phyloP scores from a whole-genome alignment of 208 protist species.

The Endotrypanum monterogeii region DNA sequence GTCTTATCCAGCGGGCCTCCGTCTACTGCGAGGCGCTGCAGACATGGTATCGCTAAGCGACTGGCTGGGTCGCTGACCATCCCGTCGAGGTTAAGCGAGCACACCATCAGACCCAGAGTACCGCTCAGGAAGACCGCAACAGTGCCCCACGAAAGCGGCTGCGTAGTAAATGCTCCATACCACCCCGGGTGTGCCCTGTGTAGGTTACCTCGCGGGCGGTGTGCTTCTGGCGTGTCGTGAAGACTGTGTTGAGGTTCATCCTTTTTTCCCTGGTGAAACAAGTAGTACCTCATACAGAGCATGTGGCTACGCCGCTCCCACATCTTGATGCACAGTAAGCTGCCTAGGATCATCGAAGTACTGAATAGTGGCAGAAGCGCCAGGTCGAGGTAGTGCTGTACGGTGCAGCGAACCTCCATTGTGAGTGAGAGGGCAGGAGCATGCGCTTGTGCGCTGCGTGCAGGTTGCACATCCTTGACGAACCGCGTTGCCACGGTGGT shows the following conservation, averaged over 20 bases:
- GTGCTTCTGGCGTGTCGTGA: constrained; percentile 27
- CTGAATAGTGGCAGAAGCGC: constrained; percentile 41
- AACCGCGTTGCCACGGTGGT: background rate
- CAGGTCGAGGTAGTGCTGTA: constrained; percentile 19
- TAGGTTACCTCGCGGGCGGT: constrained; percentile 45
- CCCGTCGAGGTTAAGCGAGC: constrained; percentile 61
- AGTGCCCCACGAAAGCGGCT: constrained; percentile 44
- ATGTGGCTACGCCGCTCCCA: constrained; percentile 60
- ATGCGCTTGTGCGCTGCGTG: background rate
- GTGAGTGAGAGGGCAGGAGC: background rate
- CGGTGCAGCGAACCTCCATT: constrained; percentile 3
- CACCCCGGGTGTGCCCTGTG: constrained; percentile 50
- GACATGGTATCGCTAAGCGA: constrained; percentile 27
- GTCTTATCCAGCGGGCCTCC: constrained; percentile 50
- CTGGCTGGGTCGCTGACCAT: constrained; percentile 30
- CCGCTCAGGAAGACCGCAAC: constrained; percentile 42
- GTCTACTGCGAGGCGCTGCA: constrained; percentile 35
- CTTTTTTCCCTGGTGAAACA: constrained; percentile 45
- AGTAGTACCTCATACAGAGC: constrained; percentile 40
- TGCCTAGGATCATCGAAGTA: constrained; percentile 47
- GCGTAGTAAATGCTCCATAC: constrained; percentile 39
- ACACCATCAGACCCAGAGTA: constrained; percentile 41
- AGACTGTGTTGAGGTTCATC: constrained; percentile 52
- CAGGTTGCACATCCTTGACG: background rate
- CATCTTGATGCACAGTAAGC: constrained; percentile 58